phyloP scores from a whole-genome alignment of 2,329 filamentous ascomycete genomes.

The Knoxdaviesia proteae region DNA sequence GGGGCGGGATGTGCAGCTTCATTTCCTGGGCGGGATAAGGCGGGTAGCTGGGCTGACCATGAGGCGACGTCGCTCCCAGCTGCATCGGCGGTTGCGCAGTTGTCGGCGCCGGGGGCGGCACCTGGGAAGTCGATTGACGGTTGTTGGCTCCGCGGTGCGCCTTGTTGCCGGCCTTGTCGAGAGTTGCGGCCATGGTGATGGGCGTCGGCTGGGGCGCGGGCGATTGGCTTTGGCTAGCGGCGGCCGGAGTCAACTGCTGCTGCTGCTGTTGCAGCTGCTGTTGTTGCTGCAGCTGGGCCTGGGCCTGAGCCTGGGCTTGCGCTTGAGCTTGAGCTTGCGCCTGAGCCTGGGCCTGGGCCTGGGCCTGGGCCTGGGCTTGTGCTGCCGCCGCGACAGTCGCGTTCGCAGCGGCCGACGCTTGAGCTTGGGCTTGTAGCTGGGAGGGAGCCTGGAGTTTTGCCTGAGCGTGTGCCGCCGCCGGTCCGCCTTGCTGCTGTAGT shows the following conservation, averaged over 20 bases:
- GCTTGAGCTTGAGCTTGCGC: no score
- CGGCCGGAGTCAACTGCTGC: constrained; percentile 6
- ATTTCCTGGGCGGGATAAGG: constrained; percentile 9
- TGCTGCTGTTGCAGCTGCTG: constrained; percentile 11
- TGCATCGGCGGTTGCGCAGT: constrained; percentile 34
- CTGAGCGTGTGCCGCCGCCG: constrained; percentile 6
- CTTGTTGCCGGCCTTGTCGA: constrained; percentile 18
- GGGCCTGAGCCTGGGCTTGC: no score
- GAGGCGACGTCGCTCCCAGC: constrained; percentile 34
- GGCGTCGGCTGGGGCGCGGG: constrained; percentile 1
- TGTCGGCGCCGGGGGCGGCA: constrained; percentile 35
- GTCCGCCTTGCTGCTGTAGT: constrained; percentile 7
- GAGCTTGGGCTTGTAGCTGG: background rate
- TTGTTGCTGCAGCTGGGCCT: constrained; percentile 20
- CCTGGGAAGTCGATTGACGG: background rate
- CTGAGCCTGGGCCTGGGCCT: no score
- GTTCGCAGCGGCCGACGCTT: background rate
- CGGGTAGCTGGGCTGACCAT: constrained; percentile 33
- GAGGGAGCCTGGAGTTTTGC: background rate
- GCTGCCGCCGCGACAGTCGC: background rate
- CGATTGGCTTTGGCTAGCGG: no score
- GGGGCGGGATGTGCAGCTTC: constrained; percentile 30
- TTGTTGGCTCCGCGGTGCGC: constrained; percentile 10
- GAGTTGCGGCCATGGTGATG: constrained; percentile 24
- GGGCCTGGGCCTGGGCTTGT: background rate